Evolutionary conservation across 108 stramenopile genomes (phyloP).

Genomic region (Cyclostephanos invisitatus): DNA sequence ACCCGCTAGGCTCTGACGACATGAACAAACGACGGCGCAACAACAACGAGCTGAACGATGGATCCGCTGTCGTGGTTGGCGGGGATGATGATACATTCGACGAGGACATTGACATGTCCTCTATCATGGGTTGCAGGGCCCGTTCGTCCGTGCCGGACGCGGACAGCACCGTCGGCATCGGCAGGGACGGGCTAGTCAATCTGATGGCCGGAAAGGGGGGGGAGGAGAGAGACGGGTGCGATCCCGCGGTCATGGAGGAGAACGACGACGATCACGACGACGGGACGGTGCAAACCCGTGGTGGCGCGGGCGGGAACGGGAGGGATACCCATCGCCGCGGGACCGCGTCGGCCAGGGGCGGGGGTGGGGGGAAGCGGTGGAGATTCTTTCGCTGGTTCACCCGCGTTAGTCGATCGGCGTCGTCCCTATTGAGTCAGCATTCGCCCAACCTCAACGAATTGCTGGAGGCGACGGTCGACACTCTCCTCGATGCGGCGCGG

Average conservation of each 20-base stretch:
- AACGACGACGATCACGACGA: slow-evolving; percentile 1
- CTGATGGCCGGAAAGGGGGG: neutral
- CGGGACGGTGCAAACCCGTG: neutral
- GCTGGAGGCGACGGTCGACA: slow-evolving; percentile 11
- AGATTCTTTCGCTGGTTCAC: slow-evolving; percentile 25
- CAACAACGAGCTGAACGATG: slow-evolving; percentile 8
- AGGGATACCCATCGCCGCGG: no score
- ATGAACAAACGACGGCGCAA: neutral
- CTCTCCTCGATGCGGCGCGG: neutral
- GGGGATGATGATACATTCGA: slow-evolving; percentile 5
- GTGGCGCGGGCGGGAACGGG: no score
- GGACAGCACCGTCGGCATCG: slow-evolving; percentile 12
- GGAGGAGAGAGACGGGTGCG: neutral
- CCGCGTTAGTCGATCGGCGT: slow-evolving; percentile 39
- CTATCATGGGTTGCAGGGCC: slow-evolving; percentile 6
- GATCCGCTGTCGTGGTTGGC: neutral
- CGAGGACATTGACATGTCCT: slow-evolving; percentile 7
- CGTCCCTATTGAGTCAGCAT: slow-evolving; percentile 46
- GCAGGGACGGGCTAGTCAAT: neutral
- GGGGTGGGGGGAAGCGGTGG: no score
- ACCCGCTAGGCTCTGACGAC: neutral
- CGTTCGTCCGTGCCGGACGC: slow-evolving; percentile 18
- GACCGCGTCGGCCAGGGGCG: no score
- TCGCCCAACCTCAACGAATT: slow-evolving; percentile 48
- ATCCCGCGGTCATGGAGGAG: neutral